These are phyloP conservation scores for Hirsutella rhossiliensis DNA, from an alignment of 2,329 filamentous ascomycete species.

Conservation along the genomic window DNA sequence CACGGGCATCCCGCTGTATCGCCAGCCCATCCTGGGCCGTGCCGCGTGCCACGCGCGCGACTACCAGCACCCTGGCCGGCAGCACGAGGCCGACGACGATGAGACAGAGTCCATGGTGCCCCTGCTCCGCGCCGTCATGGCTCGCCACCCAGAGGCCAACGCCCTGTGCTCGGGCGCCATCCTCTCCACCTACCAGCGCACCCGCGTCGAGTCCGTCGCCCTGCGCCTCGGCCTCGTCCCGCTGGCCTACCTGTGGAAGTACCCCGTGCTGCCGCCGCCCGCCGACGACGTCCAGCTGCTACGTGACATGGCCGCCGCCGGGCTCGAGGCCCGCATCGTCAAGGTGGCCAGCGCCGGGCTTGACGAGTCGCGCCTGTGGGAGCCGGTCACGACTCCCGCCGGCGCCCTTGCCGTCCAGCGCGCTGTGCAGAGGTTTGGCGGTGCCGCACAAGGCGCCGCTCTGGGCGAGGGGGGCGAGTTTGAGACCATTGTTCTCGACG, in stretches of 20 bases:
- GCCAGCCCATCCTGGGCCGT: slow-evolving; percentile 60
- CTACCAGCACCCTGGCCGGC: slow-evolving; percentile 36
- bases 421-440: slow-evolving; percentile 56
- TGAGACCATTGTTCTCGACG: slow-evolving; percentile 81
- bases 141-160: slow-evolving; percentile 65
- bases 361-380: slow-evolving; percentile 70
- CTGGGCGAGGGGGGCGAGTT: slow-evolving; percentile 93
- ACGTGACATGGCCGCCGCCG: slow-evolving; percentile 65
- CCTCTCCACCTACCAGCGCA: slow-evolving; percentile 89
- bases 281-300: slow-evolving; percentile 45
- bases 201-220: slow-evolving; percentile 86
- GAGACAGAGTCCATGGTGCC: slow-evolving; percentile 82
- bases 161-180: slow-evolving; percentile 88
- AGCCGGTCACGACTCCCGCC: slow-evolving; percentile 52
- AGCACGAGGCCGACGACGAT: slow-evolving; percentile 31
- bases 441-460: slow-evolving; percentile 50
- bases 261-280: slow-evolving; percentile 53
- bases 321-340: slow-evolving; percentile 80
- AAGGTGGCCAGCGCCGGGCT: slow-evolving; percentile 90
- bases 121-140: slow-evolving; percentile 56
- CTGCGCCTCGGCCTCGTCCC: slow-evolving; percentile 71
- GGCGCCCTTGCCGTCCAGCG: slow-evolving; percentile 35
- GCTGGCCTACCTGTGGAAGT: slow-evolving; percentile 88
- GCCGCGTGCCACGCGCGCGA: slow-evolving; percentile 61
- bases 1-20: slow-evolving; percentile 72